A percentile compares a stretch with the other conserved stretches of the same genome.
Conservation (phyloP, 2,329 filamentous ascomycete genomes). For the Thyridium curvatum region DNA sequence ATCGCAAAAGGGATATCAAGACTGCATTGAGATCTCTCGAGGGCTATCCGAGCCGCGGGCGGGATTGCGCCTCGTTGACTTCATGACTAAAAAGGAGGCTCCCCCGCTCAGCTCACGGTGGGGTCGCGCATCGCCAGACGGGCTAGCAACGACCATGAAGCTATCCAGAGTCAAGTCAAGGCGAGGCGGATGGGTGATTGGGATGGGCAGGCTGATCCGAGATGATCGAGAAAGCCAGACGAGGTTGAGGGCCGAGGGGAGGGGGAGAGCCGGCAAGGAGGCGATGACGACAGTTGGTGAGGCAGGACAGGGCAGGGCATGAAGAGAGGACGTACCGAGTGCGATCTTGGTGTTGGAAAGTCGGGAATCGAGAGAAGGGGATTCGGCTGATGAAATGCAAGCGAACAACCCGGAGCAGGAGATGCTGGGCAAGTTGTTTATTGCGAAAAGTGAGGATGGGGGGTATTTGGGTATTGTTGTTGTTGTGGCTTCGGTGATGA, state of each 20-base stretch:
- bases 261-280: conserved; percentile 2
- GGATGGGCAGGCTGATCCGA: background rate
- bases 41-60: background rate
- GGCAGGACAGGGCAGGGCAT: conserved; percentile 5
- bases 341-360: no score
- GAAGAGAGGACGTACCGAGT: background rate
- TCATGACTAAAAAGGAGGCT: conserved; percentile 19
- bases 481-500: conserved; percentile 1
- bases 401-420: conserved; percentile 1
- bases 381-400: background rate
- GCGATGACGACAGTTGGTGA: conserved; percentile 9
- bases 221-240: background rate
- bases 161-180: no score
- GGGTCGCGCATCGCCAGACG: conserved; percentile 17
- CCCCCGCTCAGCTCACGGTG: conserved; percentile 17
- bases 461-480: conserved; percentile 3
- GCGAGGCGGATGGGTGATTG: background rate
- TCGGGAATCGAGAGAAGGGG: no score
- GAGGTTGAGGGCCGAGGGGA: conserved; percentile 1
- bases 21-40: background rate
- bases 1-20: background rate
- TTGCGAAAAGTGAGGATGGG: conserved; percentile 6
- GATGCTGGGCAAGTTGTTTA: background rate
- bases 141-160: no score
- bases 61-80: conserved; percentile 19